Evolutionary conservation across 1,284 basidiomycete species (phyloP), one percentile per base, ranked within the genome.

Genomic region (Hortiboletus rubellus): DNA sequence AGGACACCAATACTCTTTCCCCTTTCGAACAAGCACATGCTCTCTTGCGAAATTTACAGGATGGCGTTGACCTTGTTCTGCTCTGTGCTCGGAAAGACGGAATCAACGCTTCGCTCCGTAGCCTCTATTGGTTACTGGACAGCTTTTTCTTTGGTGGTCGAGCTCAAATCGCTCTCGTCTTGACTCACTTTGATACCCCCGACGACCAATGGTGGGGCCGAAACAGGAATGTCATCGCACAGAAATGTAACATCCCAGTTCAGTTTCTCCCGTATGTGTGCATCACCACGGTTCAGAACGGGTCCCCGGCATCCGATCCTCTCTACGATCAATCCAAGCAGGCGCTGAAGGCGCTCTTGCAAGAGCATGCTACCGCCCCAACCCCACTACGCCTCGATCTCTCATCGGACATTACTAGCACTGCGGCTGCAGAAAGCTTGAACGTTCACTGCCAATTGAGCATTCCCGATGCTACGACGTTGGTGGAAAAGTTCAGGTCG

Each of bases 111-210:
- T 69, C 69, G 3, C 55, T 72, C 45, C 62, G 66, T 17, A 63
- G 44, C 15, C 66, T 68, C 36, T 69, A 69, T 47, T 68, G 69
- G 68, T 43, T 68, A 9, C 45, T 68, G 46, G 49, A 70, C 38
- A 54, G 52, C 44, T 60, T 68, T 49, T 69, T 68, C 59, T 69
- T 69, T 40, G 40, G 54, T 18, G 67, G 66, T 17, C 60, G 50
- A 7, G 70, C 72, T 2, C 73, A 67, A 17, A 67, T 77, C 49
- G 72, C 71, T 38, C 58, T 76, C 27, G 63, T 75, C 47, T 58
- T 77, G 27, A 78, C 76, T 30, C 68, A 76, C n/a, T 69, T 74
- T 27, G 77, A 67, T 54, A 69, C 43, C 3, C 48, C 56, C 7
- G 47, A 66, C 24, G 55, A 63, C 4, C 34, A 52, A 11, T 70